These are phyloP conservation scores for Russula griseocarnosa DNA, from an alignment of 768 basidiomycete genomes.

Conservation along the genomic window DNA sequence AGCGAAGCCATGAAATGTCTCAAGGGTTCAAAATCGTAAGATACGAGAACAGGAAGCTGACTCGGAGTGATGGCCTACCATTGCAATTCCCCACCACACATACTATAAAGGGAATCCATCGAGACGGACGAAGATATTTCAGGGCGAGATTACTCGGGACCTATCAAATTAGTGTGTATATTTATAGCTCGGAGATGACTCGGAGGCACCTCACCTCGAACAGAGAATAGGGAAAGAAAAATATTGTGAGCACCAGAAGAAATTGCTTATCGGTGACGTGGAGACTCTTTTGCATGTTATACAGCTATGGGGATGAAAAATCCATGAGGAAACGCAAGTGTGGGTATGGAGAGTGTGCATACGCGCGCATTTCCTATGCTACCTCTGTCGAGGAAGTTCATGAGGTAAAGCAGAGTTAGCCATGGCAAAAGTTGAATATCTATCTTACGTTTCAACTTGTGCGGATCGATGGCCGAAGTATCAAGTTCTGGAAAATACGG, in stretches of 20 bases:
- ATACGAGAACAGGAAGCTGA: background rate
- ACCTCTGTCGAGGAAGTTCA: conserved; percentile 4
- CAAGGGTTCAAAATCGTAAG: background rate
- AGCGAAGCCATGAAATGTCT: background rate
- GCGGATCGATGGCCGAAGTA: background rate
- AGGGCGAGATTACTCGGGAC: conserved; percentile 4
- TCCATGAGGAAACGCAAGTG: background rate
- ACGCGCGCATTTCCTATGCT: conserved; percentile 8
- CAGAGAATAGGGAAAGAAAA: conserved; percentile 1
- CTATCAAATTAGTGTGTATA: background rate
- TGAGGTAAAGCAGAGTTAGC: conserved; percentile 5
- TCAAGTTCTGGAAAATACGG: background rate
- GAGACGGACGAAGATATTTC: background rate
- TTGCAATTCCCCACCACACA: background rate
- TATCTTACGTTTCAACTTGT: conserved; percentile 1
- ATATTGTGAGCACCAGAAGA: background rate
- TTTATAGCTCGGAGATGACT: background rate
- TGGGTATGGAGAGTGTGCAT: background rate
- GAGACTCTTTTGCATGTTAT: background rate
- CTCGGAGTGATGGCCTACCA: background rate
- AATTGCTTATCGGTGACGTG: conserved; percentile 1
- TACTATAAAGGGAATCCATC: conserved; percentile 4
- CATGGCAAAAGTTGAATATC: conserved; percentile 3
- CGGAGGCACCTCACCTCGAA: background rate
- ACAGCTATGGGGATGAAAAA: background rate